Conservation (phyloP, 306 rosid species). For the Gleditsia sinensis region DNA sequence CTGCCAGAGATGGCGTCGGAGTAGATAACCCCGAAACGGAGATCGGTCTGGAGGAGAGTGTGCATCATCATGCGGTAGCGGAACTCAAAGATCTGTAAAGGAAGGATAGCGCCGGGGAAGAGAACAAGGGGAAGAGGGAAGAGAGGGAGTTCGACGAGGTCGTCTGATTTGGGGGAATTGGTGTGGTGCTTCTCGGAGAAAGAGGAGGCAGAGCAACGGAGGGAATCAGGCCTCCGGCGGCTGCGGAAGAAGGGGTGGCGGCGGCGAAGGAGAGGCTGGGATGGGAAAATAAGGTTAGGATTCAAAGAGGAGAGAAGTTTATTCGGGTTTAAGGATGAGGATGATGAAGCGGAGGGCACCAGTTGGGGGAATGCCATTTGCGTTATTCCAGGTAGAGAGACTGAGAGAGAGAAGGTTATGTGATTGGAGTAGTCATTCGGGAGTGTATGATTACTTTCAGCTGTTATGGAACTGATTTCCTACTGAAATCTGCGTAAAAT, state of each 20-base stretch:
- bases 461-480: neutral
- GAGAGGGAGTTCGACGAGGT: conserved; percentile 86
- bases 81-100: conserved; percentile 97
- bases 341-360: conserved; percentile 61
- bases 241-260: conserved; percentile 34
- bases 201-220: conserved; percentile 83
- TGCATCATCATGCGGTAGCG: conserved; percentile 99
- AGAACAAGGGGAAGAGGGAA: conserved; percentile 90
- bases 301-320: conserved; percentile 31
- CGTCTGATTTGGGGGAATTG: conserved; percentile 70
- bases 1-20: conserved; percentile 78
- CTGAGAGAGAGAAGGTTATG: conserved; percentile 1
- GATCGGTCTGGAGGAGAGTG: conserved; percentile 93
- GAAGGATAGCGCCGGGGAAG: conserved; percentile 95
- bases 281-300: conserved; percentile 49
- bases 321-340: conserved; percentile 62
- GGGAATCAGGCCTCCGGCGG: conserved; percentile 41
- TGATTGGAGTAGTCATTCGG: conserved; percentile 24
- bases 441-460: neutral
- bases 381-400: neutral
- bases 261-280: conserved; percentile 32
- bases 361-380: conserved; percentile 83
- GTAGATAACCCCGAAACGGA: conserved; percentile 94
- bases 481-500: neutral
- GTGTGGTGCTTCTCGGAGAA: conserved; percentile 84